A percentile compares a stretch with the other conserved stretches of the same genome.
Evolutionary conservation across 495 filamentous ascomycete genomes (phyloP).

Genomic region (Rostrohypoxylon terebratum): DNA sequence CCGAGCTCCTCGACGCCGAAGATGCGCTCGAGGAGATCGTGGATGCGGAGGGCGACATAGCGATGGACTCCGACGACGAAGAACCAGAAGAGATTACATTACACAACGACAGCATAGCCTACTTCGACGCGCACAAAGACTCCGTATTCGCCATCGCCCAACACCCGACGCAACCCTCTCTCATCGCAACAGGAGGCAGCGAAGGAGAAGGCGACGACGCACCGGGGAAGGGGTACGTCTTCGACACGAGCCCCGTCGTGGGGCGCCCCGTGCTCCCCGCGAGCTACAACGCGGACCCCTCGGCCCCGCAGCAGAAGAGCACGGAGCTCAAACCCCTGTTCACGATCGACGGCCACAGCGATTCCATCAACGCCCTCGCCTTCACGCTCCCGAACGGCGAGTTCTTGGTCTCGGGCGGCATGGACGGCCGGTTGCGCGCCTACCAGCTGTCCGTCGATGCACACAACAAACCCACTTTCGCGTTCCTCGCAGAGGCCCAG

Average conservation of each 20-base stretch:
- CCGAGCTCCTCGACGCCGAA: slow-evolving; percentile 73
- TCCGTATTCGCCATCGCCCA: slow-evolving; percentile 93
- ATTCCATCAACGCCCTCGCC: slow-evolving; percentile 85
- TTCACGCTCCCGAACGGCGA: slow-evolving; percentile 88
- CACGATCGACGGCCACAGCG: slow-evolving; percentile 86
- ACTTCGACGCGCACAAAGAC: slow-evolving; percentile 90
- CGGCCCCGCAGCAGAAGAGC: slow-evolving; percentile 59
- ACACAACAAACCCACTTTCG: slow-evolving; percentile 59
- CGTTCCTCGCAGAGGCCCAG: slow-evolving; percentile 74
- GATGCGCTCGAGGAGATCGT: slow-evolving; percentile 76
- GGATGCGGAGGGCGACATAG: slow-evolving; percentile 74
- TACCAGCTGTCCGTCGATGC: slow-evolving; percentile 54
- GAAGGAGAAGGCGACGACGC: slow-evolving; percentile 78
- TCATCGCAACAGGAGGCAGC: slow-evolving; percentile 87
- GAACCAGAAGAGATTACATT: slow-evolving; percentile 79
- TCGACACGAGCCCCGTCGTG: slow-evolving; percentile 74
- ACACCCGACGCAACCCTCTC: slow-evolving; percentile 80
- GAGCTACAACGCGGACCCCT: slow-evolving; percentile 76
- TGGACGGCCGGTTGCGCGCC: slow-evolving; percentile 79
- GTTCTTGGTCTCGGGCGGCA: slow-evolving; percentile 84
- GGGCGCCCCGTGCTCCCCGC: slow-evolving; percentile 74
- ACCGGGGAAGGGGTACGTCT: slow-evolving; percentile 76
- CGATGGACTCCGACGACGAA: slow-evolving; percentile 75
- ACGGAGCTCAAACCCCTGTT: slow-evolving; percentile 70
- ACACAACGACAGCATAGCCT: slow-evolving; percentile 89